Percentiles rank a stretch among this genome's conserved stretches.
Evolutionary conservation across 441 rosid species (phyloP).

Genomic region (Gossypium davidsonii): DNA sequence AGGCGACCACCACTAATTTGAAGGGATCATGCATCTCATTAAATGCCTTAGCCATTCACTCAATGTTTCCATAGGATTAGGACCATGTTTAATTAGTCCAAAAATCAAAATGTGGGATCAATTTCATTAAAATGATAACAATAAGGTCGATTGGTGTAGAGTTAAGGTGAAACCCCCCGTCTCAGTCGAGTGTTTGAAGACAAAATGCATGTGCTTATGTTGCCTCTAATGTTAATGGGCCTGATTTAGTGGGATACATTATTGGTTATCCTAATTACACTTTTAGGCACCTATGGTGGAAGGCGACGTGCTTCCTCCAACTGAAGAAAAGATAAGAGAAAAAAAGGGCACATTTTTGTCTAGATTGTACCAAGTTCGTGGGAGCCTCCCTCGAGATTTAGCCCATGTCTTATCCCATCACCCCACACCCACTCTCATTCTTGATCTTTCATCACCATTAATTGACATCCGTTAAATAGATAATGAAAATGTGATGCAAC

Average conservation of each 20-base stretch:
- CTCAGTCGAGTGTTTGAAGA: constrained; percentile 13
- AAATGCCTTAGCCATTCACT: too few species aligned
- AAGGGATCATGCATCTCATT: too few species aligned
- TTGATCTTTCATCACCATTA: constrained; percentile 55
- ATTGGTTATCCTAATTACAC: constrained; percentile 26
- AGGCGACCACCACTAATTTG: too few species aligned
- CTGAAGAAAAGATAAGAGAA: too few species aligned
- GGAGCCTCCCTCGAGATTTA: constrained; percentile 17
- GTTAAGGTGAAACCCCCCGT: neutral
- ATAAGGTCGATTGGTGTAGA: neutral
- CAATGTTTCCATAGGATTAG: too few species aligned
- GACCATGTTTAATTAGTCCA: neutral
- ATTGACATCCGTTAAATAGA: constrained; percentile 27
- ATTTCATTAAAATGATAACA: neutral
- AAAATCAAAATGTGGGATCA: neutral
- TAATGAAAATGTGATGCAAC: neutral
- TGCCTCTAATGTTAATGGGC: constrained; percentile 26
- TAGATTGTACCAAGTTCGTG: constrained; percentile 18
- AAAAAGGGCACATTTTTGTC: neutral
- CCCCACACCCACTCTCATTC: constrained; percentile 32
- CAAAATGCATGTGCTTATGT: constrained; percentile 45
- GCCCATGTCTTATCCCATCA: constrained; percentile 48
- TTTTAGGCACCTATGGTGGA: constrained; percentile 11
- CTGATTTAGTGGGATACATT: constrained; percentile 30
- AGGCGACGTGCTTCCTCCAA: constrained; percentile 30